Percentiles rank a stretch among this genome's conserved stretches.
These are phyloP conservation scores for Umbelopsis sp. DNA, from an alignment of 192 early-diverging fungal species.

Conservation along the genomic window DNA sequence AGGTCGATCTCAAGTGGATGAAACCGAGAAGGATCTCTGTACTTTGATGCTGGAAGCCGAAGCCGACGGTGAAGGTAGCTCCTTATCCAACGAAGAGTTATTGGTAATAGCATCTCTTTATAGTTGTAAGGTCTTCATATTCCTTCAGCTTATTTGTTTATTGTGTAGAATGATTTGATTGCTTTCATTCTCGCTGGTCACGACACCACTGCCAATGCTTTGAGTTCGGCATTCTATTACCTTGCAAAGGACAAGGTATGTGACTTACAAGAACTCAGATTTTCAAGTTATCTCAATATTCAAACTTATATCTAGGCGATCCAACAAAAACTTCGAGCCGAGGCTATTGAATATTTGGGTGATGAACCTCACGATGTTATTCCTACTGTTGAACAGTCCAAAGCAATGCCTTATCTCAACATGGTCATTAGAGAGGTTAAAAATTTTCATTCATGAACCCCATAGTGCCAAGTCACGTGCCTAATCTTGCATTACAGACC, in stretches of 20 bases:
- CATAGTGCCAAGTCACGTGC: not conserved
- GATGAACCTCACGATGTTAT: conserved; percentile 49
- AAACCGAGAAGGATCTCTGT: conserved; percentile 42
- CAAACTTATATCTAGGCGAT: conserved; percentile 36
- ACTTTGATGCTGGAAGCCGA: conserved; percentile 59
- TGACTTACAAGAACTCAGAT: not conserved
- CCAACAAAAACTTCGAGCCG: conserved; percentile 52
- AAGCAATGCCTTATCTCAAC: conserved; percentile 53
- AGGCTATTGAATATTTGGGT: conserved; percentile 53
- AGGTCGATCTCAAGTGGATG: conserved; percentile 19
- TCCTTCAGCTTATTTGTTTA: not conserved
- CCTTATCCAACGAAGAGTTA: conserved; percentile 18
- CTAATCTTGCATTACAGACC: conserved; percentile 6
- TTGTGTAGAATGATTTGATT: conserved; percentile 51
- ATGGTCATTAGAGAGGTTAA: conserved; percentile 48
- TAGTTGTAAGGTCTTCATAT: conserved; percentile 16
- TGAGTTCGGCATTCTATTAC: conserved; percentile 46
- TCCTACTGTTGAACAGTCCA: conserved; percentile 54
- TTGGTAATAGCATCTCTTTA: conserved; percentile 36
- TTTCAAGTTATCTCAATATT: not conserved
- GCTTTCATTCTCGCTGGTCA: conserved; percentile 58
- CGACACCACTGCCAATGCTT: conserved; percentile 48
- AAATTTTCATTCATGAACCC: not conserved
- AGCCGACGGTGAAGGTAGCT: conserved; percentile 38
- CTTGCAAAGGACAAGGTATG: conserved; percentile 41